Percentiles rank a stretch among this genome's conserved stretches.
These are phyloP conservation scores for Mycena sanguinolenta DNA, from an alignment of 768 basidiomycete genomes.

Conservation along the genomic window DNA sequence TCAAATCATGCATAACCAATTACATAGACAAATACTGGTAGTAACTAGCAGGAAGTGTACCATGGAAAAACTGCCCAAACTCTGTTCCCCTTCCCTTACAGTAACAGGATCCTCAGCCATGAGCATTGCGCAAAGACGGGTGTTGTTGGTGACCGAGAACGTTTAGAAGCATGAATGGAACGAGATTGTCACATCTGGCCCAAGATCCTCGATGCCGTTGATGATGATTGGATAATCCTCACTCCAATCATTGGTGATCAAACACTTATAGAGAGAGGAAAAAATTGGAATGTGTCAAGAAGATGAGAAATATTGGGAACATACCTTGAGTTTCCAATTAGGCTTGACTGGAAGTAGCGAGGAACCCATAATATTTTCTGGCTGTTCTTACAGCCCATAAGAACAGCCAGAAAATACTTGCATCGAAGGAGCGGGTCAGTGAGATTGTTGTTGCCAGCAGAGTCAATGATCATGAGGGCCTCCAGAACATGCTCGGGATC, in stretches of 20 bases:
- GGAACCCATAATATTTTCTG: too few relatives aligned
- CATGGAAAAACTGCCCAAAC: constrained; percentile 5
- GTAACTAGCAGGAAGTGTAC: not conserved
- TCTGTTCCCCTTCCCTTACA: not conserved
- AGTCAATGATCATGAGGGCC: not conserved
- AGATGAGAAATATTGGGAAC: not conserved
- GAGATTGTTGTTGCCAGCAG: not conserved
- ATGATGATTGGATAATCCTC: not conserved
- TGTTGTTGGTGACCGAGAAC: constrained; percentile 14
- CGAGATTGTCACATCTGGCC: not conserved
- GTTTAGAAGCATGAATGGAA: constrained; percentile 16
- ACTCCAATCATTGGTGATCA: constrained; percentile 8
- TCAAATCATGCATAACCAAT: too few relatives aligned
- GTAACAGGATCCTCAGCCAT: not conserved
- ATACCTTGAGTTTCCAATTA: constrained; percentile 6
- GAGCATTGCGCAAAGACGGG: not conserved
- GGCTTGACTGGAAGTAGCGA: not conserved
- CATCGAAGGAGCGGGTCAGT: constrained; percentile 2
- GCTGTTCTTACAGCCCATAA: too few relatives aligned
- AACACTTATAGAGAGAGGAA: too few relatives aligned
- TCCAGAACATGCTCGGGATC: constrained; percentile 1
- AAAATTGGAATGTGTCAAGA: too few relatives aligned
- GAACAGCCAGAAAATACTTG: constrained; percentile 10
- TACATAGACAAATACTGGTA: too few relatives aligned
- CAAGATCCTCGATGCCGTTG: constrained; percentile 15